phyloP scores from a whole-genome alignment of 139 green algal species.

The Chlorella sp. region DNA sequence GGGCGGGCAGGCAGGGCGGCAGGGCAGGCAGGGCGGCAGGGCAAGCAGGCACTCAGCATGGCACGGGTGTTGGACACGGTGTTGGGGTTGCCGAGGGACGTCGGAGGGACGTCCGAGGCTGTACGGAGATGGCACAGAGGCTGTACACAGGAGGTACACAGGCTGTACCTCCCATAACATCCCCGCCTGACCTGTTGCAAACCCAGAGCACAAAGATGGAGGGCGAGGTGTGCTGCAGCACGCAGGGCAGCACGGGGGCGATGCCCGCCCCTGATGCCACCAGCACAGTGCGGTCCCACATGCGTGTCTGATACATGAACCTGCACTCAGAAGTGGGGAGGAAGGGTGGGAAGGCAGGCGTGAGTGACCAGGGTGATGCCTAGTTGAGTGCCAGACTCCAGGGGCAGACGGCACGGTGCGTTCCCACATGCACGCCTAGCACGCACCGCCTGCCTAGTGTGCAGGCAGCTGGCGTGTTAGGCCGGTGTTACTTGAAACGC shows the following conservation, averaged over 20 bases:
- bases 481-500: no score
- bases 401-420: no score
- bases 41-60: not conserved
- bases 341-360: not conserved
- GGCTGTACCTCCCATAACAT: not conserved
- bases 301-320: conserved; percentile 17
- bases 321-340: not conserved
- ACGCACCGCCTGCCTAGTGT: not conserved
- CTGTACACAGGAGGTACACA: not conserved
- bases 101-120: no score
- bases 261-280: conserved; percentile 6
- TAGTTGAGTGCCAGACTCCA: not conserved
- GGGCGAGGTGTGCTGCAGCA: conserved; percentile 1
- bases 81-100: no score
- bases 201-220: conserved; percentile 17
- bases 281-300: not conserved
- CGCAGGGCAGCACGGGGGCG: conserved; percentile 5
- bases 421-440: no score
- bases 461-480: not conserved
- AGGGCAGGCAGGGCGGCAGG: not conserved
- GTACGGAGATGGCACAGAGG: no score
- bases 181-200: not conserved
- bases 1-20: not conserved
- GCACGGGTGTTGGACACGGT: not conserved
- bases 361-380: not conserved